Conservation (phyloP, 179 eudicot genomes). For the Sideroxylon spinosum region DNA sequence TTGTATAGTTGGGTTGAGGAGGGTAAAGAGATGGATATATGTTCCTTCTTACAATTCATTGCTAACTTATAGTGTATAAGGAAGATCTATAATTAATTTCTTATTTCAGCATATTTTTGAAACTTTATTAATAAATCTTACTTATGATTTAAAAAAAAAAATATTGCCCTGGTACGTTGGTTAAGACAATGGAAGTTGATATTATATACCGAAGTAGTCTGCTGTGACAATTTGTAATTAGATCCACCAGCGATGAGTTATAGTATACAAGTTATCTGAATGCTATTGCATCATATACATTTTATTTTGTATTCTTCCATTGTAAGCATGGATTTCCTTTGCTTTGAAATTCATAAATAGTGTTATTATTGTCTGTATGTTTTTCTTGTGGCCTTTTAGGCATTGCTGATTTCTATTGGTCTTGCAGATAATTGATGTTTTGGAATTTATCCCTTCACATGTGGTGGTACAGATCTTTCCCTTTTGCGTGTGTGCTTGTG, state of each 20-base stretch:
- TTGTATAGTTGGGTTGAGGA: no score
- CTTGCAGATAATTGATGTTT: slow-evolving; percentile 92
- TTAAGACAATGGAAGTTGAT: neutral
- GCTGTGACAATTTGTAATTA: neutral
- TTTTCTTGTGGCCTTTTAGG: neutral
- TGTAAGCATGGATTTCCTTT: neutral
- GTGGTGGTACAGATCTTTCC: slow-evolving; percentile 59
- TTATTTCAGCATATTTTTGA: no score
- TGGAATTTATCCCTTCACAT: slow-evolving; percentile 83
- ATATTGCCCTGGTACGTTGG: no score
- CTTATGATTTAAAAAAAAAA: no score
- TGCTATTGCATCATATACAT: neutral
- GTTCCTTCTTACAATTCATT: no score
- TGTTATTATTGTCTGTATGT: neutral
- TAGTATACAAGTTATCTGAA: neutral
- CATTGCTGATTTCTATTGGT: slow-evolving; percentile 19
- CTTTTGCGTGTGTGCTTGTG: neutral
- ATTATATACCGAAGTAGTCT: neutral
- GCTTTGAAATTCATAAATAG: neutral
- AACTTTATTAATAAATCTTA: no score
- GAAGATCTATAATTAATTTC: no score
- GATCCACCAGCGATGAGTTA: neutral
- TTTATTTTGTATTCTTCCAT: neutral
- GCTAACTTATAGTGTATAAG: no score
- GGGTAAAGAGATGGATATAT: no score